Percentiles rank a stretch among this genome's conserved stretches.
Conservation (phyloP, 1,139 yeast species). For the Zygosaccharomyces pseudobailii region DNA sequence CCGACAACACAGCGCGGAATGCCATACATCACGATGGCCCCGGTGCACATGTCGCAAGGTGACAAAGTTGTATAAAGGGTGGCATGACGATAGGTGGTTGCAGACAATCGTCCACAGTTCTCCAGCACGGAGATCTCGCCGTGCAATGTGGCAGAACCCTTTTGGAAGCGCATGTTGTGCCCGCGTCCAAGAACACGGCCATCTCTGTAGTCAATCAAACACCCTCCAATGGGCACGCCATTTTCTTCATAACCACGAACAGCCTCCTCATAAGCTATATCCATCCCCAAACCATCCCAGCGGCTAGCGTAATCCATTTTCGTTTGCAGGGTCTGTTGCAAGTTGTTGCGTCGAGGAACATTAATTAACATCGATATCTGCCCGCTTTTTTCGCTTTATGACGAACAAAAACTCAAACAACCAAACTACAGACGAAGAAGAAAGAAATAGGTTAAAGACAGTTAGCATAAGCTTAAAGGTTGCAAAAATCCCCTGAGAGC, state of each 20-base stretch:
- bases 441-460: background rate
- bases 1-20: conserved; percentile 82
- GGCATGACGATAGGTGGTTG: conserved; percentile 60
- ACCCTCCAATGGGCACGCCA: conserved; percentile 89
- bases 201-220: conserved; percentile 61
- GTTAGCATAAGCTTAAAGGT: background rate
- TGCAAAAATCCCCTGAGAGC: no score
- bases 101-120: conserved; percentile 80
- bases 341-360: background rate
- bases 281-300: conserved; percentile 57
- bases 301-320: conserved; percentile 12
- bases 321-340: background rate
- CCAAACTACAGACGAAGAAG: background rate
- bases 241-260: conserved; percentile 64
- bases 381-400: background rate
- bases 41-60: conserved; percentile 94
- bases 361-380: background rate
- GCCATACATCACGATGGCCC: conserved; percentile 86
- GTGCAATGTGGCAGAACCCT: conserved; percentile 72
- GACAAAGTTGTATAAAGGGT: conserved; percentile 87
- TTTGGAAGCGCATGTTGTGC: conserved; percentile 84
- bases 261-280: conserved; percentile 72
- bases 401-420: background rate
- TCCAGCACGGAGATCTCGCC: conserved; percentile 89
- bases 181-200: conserved; percentile 83